A percentile compares a stretch with the other conserved stretches of the same genome.
Evolutionary conservation across 768 basidiomycete genomes (phyloP).

Genomic region (Amyloporia xantha): DNA sequence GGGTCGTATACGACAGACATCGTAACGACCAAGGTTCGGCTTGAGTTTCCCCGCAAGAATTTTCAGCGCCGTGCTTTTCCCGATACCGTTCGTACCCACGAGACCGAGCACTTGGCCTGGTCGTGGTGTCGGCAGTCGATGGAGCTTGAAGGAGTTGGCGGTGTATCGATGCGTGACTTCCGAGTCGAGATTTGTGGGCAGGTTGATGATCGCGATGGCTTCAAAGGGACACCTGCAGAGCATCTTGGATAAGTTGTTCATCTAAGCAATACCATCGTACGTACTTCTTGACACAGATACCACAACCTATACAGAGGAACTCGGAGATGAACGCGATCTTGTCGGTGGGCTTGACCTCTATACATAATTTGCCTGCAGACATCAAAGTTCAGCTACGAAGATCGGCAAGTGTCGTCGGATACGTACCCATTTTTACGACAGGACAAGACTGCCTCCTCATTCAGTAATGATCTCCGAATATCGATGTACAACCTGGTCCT

Average conservation of each 20-base stretch:
- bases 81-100: slow-evolving; percentile 99
- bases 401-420: no score
- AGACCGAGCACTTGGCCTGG: slow-evolving; percentile 98
- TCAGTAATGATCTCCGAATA: slow-evolving; percentile 4
- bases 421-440: slow-evolving; percentile 92
- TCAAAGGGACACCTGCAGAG: slow-evolving; percentile 89
- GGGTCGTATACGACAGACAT: slow-evolving; percentile 45
- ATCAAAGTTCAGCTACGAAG: no score
- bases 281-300: slow-evolving; percentile 99
- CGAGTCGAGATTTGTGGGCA: slow-evolving; percentile 93
- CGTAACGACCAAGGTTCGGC: slow-evolving; percentile 95
- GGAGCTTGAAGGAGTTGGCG: slow-evolving; percentile 98
- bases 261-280: no score
- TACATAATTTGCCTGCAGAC: slow-evolving; percentile 92
- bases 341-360: slow-evolving; percentile 92
- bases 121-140: slow-evolving; percentile 93
- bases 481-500: background rate
- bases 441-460: slow-evolving; percentile 69
- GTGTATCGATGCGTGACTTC: slow-evolving; percentile 98
- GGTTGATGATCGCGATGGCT: slow-evolving; percentile 97
- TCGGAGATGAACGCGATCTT: slow-evolving; percentile 99
- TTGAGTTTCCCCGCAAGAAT: slow-evolving; percentile 96
- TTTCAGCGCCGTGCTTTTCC: slow-evolving; percentile 97
- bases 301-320: slow-evolving; percentile 97
- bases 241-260: background rate